Evolutionary conservation across 768 basidiomycete species (phyloP).

Genomic region (Amanita jacksonii): DNA sequence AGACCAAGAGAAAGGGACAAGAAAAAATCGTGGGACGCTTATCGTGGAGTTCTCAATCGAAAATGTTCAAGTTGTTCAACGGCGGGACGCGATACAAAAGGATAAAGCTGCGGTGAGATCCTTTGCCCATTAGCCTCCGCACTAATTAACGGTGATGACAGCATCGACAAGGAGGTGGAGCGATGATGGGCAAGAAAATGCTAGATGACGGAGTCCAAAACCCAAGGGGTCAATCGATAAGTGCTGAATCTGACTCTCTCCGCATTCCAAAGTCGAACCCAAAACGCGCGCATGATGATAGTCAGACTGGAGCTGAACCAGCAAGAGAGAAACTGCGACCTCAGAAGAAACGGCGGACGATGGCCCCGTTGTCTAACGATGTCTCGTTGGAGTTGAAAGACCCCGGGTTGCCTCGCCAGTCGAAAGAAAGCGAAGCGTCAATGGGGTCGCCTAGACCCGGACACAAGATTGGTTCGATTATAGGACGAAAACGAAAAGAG

Average conservation of each 20-base stretch:
- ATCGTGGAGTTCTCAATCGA: slow-evolving; percentile 97
- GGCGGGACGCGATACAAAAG: slow-evolving; percentile 48
- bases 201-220: slow-evolving; percentile 9
- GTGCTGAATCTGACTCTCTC: no score
- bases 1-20: slow-evolving; percentile 23
- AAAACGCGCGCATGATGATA: no score
- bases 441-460: slow-evolving; percentile 20
- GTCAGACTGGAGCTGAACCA: no score
- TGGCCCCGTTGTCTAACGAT: no score
- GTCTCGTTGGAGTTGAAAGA: slow-evolving; percentile 28
- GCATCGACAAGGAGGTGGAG: not conserved
- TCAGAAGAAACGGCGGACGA: no score
- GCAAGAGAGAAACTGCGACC: no score
- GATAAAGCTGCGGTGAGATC: slow-evolving; percentile 22
- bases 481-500: slow-evolving; percentile 74
- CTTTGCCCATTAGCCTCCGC: no score
- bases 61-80: slow-evolving; percentile 82
- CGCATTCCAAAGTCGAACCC: no score
- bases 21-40: slow-evolving; percentile 39
- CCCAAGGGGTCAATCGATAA: slow-evolving; percentile 23
- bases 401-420: slow-evolving; percentile 19
- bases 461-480: slow-evolving; percentile 54
- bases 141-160: not conserved
- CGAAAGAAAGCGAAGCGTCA: slow-evolving; percentile 10
- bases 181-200: slow-evolving; percentile 10